Base-by-base conservation (phyloP, 176 grass and related monocot genomes). In the Cenchrus americanus region DNA sequence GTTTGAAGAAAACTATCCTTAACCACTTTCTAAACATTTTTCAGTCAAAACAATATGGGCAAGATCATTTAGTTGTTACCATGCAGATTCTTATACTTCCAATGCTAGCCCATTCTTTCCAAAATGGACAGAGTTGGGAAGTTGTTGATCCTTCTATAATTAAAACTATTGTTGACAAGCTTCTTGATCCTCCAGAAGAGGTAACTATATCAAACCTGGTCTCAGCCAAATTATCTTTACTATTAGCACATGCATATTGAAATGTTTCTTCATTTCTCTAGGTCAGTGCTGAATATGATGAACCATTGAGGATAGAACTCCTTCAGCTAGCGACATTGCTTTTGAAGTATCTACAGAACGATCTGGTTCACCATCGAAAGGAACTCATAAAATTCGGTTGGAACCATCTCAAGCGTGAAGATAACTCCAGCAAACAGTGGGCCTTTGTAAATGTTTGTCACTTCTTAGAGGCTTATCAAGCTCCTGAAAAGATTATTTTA, bases 391-490 rank as follows among this genome's bases (percentile, higher is more conserved):
- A 99, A 67, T 99, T 99, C 3, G 96, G 96, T 66, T 99, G 96
- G 96, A 99, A 99, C 78, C 96, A 99, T 90, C 92, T 99, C 46
- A 99, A 99, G 71, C 96, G 96, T 30, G 96, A 99, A 81, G 96
- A 99, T 86, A 99, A 99, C 87, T 99, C 93, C n/a, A 99, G 96
- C 85, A 99, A 99, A 86, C 96, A 99, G 49, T 99, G 96, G 96
- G 96, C 96, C 21, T 99, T 99, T 90, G 96, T 99, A 32, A 99
- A 99, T 52, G 96, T 99, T 69, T 99, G 96, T 63, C 93, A 99
- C 87, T 99, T 99, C 84, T 88, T 99, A 41, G 96, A 99, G 69
- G 96, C 96, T 26, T 99, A 99, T 82, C 93, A 96, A 86, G 96
- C 96, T 76, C 96, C 96, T 79, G 96, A 99, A 69, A 99, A 99